Evolutionary conservation across 2,329 filamentous ascomycete species (phyloP).

Genomic region (Pseudogymnoascus sp.): DNA sequence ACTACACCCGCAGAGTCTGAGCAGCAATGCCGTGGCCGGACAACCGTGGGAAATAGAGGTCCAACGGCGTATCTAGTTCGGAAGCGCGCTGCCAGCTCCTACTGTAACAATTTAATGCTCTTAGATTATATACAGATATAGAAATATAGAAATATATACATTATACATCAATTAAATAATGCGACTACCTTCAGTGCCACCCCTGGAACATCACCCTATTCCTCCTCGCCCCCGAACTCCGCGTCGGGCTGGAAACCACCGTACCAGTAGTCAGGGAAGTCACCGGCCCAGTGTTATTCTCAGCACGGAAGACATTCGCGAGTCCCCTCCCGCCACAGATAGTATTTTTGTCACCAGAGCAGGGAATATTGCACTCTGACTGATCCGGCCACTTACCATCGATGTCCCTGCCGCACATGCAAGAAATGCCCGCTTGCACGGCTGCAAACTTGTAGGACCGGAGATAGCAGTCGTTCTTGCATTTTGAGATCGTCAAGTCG

Average conservation of each 20-base stretch:
- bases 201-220: neutral
- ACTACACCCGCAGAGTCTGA: too few species aligned
- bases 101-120: too few species aligned
- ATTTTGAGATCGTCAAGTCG: neutral
- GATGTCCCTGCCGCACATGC: neutral
- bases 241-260: neutral
- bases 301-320: neutral
- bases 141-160: neutral
- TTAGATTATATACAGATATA: too few species aligned
- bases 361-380: neutral
- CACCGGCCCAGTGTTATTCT: neutral
- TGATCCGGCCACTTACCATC: neutral
- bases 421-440: neutral
- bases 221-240: neutral
- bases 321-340: neutral
- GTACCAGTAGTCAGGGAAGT: neutral
- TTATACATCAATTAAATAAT: neutral
- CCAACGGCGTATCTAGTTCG: too few species aligned
- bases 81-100: too few species aligned
- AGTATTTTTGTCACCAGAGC: neutral
- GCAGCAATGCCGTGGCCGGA: too few species aligned
- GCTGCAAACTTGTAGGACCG: neutral
- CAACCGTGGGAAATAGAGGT: too few species aligned
- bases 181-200: too few species aligned
- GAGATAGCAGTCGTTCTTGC: neutral